Evolutionary conservation across 805 yeast genomes (phyloP).

Genomic region (Suhomyces canberraensis): DNA sequence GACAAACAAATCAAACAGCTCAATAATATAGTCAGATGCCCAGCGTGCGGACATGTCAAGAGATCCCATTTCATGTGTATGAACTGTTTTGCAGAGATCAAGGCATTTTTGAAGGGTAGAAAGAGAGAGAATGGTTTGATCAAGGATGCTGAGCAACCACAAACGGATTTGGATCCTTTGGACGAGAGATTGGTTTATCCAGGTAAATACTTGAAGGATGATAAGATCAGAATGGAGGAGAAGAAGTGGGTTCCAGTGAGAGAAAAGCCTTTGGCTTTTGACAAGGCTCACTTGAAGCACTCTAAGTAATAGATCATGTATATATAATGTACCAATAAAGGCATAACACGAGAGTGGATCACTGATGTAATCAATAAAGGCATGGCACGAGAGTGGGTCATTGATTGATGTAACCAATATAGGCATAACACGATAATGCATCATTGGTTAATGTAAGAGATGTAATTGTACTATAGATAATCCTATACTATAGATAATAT

Average conservation of each 20-base stretch:
- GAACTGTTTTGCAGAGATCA: constrained; percentile 85
- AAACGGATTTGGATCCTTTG: constrained; percentile 48
- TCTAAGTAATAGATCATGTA: constrained; percentile 9
- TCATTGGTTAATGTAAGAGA: too few relatives aligned
- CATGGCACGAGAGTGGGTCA: too few relatives aligned
- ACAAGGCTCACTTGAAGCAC: constrained; percentile 22
- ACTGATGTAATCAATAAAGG: too few relatives aligned
- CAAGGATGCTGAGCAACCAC: constrained; percentile 29
- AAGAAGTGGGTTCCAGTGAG: constrained; percentile 46
- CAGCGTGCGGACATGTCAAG: constrained; percentile 91
- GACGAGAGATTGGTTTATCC: constrained; percentile 73
- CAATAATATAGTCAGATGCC: constrained; percentile 81
- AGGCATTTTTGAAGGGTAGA: constrained; percentile 62
- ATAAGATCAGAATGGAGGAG: constrained; percentile 27
- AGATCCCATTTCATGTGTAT: constrained; percentile 88
- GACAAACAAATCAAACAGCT: constrained; percentile 75
- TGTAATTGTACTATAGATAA: too few relatives aligned
- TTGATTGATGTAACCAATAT: too few relatives aligned
- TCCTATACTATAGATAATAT: too few relatives aligned
- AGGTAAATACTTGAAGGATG: constrained; percentile 51
- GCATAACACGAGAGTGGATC: too few relatives aligned
- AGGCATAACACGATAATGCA: too few relatives aligned
- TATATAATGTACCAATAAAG: too few relatives aligned
- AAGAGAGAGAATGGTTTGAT: constrained; percentile 27
- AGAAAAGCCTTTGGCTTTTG: constrained; percentile 39